Conservation (phyloP, 495 filamentous ascomycete species). For the Podospora comata region DNA sequence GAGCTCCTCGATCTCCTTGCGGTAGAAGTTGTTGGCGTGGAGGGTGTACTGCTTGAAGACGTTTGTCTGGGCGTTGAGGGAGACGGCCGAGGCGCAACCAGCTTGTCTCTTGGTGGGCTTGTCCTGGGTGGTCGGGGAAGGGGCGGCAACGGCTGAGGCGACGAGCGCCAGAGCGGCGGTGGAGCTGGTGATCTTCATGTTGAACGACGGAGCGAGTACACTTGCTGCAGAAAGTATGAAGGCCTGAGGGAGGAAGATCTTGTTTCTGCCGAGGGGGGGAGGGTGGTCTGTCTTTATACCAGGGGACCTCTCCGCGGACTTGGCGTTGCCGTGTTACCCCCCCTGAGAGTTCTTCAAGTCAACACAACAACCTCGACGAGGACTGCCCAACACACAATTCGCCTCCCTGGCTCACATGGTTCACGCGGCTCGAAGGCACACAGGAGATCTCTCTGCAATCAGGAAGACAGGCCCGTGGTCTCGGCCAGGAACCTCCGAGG, state of each 20-base stretch:
- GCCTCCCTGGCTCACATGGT: not conserved
- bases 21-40: slow-evolving; percentile 58
- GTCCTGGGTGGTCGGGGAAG: slow-evolving; percentile 33
- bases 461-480: slow-evolving; percentile 47
- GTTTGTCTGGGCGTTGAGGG: slow-evolving; percentile 52
- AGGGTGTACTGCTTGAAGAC: slow-evolving; percentile 52
- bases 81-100: slow-evolving; percentile 50
- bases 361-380: not conserved
- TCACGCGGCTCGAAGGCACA: slow-evolving; percentile 10
- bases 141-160: slow-evolving; percentile 42
- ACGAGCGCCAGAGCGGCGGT: slow-evolving; percentile 42
- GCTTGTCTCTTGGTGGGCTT: slow-evolving; percentile 33
- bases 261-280: slow-evolving; percentile 13
- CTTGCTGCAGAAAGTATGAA: slow-evolving; percentile 21
- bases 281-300: slow-evolving; percentile 39
- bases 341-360: slow-evolving; percentile 10
- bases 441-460: slow-evolving; percentile 35
- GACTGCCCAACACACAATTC: not conserved
- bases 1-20: slow-evolving; percentile 46
- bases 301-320: slow-evolving; percentile 15
- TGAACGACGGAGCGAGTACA: slow-evolving; percentile 26
- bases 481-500: slow-evolving; percentile 48
- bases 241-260: slow-evolving; percentile 15
- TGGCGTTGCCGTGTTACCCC: slow-evolving; percentile 8
- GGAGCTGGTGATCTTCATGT: slow-evolving; percentile 44